Base-by-base conservation (phyloP, 169 alveolate species). In the Miamiensis avidus region DNA sequence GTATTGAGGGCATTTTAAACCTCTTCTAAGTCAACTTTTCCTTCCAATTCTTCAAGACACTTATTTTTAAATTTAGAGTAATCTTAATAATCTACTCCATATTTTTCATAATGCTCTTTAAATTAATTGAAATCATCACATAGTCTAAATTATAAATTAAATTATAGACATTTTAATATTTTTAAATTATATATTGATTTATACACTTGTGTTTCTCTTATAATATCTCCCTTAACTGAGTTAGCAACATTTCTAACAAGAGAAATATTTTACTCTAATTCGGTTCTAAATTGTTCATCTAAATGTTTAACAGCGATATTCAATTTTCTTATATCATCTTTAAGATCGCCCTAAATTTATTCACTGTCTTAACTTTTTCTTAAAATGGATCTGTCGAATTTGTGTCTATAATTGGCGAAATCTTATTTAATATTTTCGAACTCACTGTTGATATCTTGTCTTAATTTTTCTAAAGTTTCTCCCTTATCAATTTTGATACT, bases 1-100 rank as follows among this genome's bases (percentile, higher is more conserved):
- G 78, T 88, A 81, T 88, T 91, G 6, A 91, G 25, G 29, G 92
- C 96, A 74, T 88, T 72, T 76, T 89, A 83, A 32, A 91, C 93
- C 74, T 90, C 94, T 28, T 72, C 83, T 28, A 93, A 73, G 69
- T 93, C 96, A 26, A 86, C 92, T 76, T 90, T 92, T 26, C 32
- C 77, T 28, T 89, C 93, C 0, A 92, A 27, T 0, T 31, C 4
- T 31, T 76, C 11, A 20, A 74, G 69, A 11, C 4, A 49, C 20
- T 49, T 49, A 11, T 49, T 20, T 20, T 20, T 49, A 4, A 4
- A 49, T 11, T 49, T 49, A 49, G 4, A 4, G 20, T 49, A 49
- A 49, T 49, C 69, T 49, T 49, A 4, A 11, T 20, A 11, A 20
- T 49, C 69, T 11, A 49, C 69, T 49, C 26, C 20, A 11, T 49